Evolutionary conservation across 306 rosid genomes (phyloP).

Genomic region (Acmispon strigosus): DNA sequence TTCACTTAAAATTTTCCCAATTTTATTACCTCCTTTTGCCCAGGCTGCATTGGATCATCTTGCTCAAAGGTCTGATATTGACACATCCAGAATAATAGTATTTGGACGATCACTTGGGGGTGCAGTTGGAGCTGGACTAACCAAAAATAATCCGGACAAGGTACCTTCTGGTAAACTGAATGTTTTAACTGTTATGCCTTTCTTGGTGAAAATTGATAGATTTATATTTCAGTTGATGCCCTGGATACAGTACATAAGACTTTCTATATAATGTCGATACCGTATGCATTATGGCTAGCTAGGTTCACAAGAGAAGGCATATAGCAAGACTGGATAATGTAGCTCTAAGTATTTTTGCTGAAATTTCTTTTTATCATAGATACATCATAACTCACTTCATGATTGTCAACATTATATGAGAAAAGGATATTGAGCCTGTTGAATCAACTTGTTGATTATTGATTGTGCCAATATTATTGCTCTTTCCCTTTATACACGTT

Average conservation of each 20-base stretch:
- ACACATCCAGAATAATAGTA: conserved; percentile 80
- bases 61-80: conserved; percentile 86
- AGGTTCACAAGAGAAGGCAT: not conserved
- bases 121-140: conserved; percentile 91
- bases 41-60: conserved; percentile 99
- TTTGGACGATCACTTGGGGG: conserved; percentile 99
- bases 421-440: not conserved
- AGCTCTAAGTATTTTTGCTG: not conserved
- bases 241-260: not conserved
- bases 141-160: conserved; percentile 89
- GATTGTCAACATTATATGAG: not conserved
- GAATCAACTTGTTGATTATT: not conserved
- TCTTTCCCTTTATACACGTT: not conserved
- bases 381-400: not conserved
- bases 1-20: not conserved
- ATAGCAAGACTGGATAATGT: not conserved
- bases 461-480: not conserved
- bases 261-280: not conserved
- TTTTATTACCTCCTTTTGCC: conserved; percentile 16
- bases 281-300: not conserved
- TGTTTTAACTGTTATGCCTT: not conserved
- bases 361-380: not conserved
- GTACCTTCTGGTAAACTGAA: conserved; percentile 30
- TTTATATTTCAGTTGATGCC: not conserved
- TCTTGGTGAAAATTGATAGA: not conserved